Evolutionary conservation across 352 stramenopile genomes (phyloP).

Genomic region (Pythium chondricola): DNA sequence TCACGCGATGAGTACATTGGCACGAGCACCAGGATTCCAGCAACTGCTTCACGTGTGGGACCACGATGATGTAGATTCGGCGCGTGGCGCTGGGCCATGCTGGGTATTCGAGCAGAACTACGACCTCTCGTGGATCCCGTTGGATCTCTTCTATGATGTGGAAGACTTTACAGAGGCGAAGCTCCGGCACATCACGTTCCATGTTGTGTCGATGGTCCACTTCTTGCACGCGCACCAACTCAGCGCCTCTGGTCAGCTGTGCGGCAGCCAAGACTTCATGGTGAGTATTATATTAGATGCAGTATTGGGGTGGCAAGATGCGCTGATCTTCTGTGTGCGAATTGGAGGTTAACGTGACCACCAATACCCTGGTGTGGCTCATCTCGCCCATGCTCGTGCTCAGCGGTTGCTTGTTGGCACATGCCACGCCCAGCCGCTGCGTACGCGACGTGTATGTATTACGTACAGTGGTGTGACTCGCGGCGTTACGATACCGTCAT

Average conservation of each 20-base stretch:
- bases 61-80: slow-evolving; percentile 15
- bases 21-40: slow-evolving; percentile 33
- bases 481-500: too few relatives aligned
- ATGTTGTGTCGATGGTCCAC: slow-evolving; percentile 44
- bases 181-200: slow-evolving; percentile 40
- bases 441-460: slow-evolving; percentile 41
- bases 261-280: slow-evolving; percentile 34
- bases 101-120: slow-evolving; percentile 60
- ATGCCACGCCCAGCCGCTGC: slow-evolving; percentile 28
- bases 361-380: slow-evolving; percentile 30
- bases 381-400: slow-evolving; percentile 35
- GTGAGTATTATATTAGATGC: slow-evolving; percentile 20
- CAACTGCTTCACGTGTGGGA: slow-evolving; percentile 43
- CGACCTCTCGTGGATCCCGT: slow-evolving; percentile 20
- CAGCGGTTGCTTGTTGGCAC: slow-evolving; percentile 41
- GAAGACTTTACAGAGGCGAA: slow-evolving; percentile 35
- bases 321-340: background rate
- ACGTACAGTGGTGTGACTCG: too few relatives aligned
- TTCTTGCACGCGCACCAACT: slow-evolving; percentile 51
- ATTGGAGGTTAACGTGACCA: slow-evolving; percentile 28
- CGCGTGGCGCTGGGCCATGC: too few relatives aligned
- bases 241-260: slow-evolving; percentile 45
- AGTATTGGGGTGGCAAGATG: background rate
- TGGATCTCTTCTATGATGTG: slow-evolving; percentile 23
- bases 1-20: slow-evolving; percentile 27